Base-by-base conservation (phyloP, 257 asterid genomes). In the Gentiana macrophylla region DNA sequence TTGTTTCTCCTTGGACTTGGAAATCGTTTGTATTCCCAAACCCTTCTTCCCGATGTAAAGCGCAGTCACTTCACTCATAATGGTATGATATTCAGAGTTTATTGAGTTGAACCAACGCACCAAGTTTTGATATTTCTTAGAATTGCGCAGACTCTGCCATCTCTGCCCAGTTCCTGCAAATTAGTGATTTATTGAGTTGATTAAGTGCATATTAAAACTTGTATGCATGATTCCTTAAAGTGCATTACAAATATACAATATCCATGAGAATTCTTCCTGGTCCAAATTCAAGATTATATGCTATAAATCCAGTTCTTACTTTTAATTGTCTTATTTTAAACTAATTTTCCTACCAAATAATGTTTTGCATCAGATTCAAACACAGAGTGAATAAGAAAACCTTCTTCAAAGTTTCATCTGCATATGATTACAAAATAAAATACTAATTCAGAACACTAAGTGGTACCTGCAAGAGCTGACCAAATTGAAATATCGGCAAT, bases 101-200 rank as follows among this genome's bases (percentile, higher is more conserved):
- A 91, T 77, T 38, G 94, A 81, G 77, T 83, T 87, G 80, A 81
- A 91, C 98, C 97, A 91, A 24, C 97, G 79, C 12, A 81, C 94
- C 49, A 91, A 76, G 74, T 78, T 83, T 69, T 78, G 95, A 78
- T 81, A 91, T 69, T 87, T 91, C 70, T 78, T 87, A 36, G 97
- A 91, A 54, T 82, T 87, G 62, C 92, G 70, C 60, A 91, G 74
- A 66, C 97, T 91, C 71, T 83, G 86, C 97, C 97, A 91, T 62
- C 97, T 84, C 73, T 66, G 52, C 53, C 95, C 95, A 72, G 87
- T 83, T 65, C 93, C 98, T 83, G 69, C 37, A 71, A 57, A 24
- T 54, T 12, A 47, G 46, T 41, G 46, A 41, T 2, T 41, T 41
- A 5, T 10, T 5, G 46, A 10, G 46, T 41, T 10, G 2, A 41